A percentile compares a stretch with the other conserved stretches of the same genome.
Conservation (phyloP, 202 grass and related monocot species). For the Miscanthus sacchariflorus region DNA sequence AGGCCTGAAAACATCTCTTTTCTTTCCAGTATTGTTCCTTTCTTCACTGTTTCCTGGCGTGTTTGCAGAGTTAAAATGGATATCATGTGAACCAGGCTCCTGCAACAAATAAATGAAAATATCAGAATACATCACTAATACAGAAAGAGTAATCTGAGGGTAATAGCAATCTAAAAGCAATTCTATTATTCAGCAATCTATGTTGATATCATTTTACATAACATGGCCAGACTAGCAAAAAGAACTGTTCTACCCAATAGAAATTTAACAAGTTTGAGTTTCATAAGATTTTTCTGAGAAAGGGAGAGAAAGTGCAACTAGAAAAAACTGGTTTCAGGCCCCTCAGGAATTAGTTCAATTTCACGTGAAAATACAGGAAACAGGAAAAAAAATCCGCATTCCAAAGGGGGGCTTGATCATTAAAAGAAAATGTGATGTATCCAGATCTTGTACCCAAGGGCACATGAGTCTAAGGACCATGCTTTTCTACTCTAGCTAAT, state of each 20-base stretch:
- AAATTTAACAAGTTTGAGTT: not conserved
- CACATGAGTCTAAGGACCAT: not conserved
- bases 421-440: not conserved
- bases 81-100: constrained; percentile 63
- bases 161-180: constrained; percentile 6
- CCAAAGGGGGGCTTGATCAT: not conserved
- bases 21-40: constrained; percentile 48
- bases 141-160: not conserved
- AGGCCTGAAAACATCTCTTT: constrained; percentile 79
- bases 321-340: not conserved
- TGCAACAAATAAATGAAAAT: constrained; percentile 48
- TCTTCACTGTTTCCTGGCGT: constrained; percentile 53
- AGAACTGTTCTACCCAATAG: not conserved
- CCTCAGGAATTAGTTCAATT: not conserved
- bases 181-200: not conserved
- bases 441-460: not conserved
- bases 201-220: not conserved
- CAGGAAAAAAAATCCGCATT: not conserved
- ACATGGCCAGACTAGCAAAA: not conserved
- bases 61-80: constrained; percentile 55
- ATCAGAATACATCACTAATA: constrained; percentile 2
- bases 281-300: constrained; percentile 5
- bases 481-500: constrained; percentile 2
- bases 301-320: not conserved
- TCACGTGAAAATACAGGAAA: not conserved